Percentiles rank a stretch among this genome's conserved stretches.
Conservation (phyloP, 75 land plant species). For the Sequoia sempervirens region DNA sequence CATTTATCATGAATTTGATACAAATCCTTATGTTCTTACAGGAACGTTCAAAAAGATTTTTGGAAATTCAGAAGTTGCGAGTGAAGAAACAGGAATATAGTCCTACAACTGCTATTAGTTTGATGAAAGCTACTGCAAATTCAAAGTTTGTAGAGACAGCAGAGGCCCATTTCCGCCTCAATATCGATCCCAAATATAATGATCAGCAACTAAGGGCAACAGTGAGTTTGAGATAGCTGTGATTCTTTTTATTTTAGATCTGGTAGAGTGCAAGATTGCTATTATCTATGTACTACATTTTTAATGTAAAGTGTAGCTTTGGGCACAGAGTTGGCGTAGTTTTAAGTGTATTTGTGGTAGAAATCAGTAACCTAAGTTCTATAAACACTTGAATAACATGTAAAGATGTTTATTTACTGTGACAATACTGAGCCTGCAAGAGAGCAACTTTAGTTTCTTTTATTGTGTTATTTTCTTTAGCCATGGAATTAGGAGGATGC, state of each 20-base stretch:
- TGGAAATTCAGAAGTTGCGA: constrained; percentile 90
- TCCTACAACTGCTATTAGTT: constrained; percentile 56
- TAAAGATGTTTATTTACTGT: not conserved
- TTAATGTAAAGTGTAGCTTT: not conserved
- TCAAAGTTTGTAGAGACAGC: constrained; percentile 85
- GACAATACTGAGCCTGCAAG: not conserved
- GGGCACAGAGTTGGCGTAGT: not conserved
- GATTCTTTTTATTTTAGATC: not conserved
- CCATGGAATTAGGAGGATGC: not conserved
- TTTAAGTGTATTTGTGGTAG: not conserved
- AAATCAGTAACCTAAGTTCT: constrained; percentile 1
- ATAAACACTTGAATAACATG: not conserved
- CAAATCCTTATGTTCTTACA: constrained; percentile 14
- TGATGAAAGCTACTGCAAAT: constrained; percentile 69
- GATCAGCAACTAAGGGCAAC: constrained; percentile 98
- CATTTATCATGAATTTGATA: not conserved
- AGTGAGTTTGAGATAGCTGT: constrained; percentile 34
- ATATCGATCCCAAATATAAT: constrained; percentile 93
- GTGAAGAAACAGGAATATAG: constrained; percentile 85
- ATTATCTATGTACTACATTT: not conserved
- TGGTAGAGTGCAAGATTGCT: not conserved
- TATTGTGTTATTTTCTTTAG: not conserved
- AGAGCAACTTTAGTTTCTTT: not conserved
- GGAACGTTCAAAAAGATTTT: constrained; percentile 88
- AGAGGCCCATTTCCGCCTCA: constrained; percentile 93